phyloP scores from a whole-genome alignment of 768 basidiomycete genomes.

The Brasilioporus rufonigricans region DNA sequence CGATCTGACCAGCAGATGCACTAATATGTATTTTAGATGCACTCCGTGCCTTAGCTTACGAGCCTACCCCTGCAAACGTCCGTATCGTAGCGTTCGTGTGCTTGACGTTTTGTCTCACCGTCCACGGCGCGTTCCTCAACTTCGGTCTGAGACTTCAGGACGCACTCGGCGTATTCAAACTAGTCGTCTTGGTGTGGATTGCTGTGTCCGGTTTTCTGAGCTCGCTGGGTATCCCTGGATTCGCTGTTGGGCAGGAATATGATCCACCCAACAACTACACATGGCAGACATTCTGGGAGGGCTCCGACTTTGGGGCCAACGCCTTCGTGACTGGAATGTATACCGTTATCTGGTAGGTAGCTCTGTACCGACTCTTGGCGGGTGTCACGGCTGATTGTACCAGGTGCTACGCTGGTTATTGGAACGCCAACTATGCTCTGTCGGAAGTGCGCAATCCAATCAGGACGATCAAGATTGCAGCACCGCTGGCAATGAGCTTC shows the following conservation, averaged over 20 bases:
- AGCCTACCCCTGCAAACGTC: conserved; percentile 44
- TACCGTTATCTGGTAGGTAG: conserved; percentile 64
- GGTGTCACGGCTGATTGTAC: background rate
- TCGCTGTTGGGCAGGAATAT: conserved; percentile 49
- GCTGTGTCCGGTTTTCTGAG: conserved; percentile 53
- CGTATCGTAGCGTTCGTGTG: conserved; percentile 56
- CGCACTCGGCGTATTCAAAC: conserved; percentile 57
- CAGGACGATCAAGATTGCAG: conserved; percentile 66
- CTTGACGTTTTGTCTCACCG: conserved; percentile 52
- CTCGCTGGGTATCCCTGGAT: conserved; percentile 47
- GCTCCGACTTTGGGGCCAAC: conserved; percentile 52
- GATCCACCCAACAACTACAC: conserved; percentile 55
- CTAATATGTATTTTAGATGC: conserved; percentile 42
- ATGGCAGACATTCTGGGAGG: conserved; percentile 65
- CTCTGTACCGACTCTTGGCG: background rate
- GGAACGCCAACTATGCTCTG: conserved; percentile 71
- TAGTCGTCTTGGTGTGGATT: conserved; percentile 52
- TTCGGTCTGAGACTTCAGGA: conserved; percentile 66
- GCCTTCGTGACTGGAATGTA: conserved; percentile 64
- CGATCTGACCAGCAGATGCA: background rate
- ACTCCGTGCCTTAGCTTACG: conserved; percentile 49
- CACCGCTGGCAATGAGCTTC: conserved; percentile 59
- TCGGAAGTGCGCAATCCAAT: conserved; percentile 71
- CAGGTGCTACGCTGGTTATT: conserved; percentile 73
- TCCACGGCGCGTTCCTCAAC: conserved; percentile 53